Evolutionary conservation across 352 stramenopile genomes (phyloP).

Genomic region (Globisporangium parvum): DNA sequence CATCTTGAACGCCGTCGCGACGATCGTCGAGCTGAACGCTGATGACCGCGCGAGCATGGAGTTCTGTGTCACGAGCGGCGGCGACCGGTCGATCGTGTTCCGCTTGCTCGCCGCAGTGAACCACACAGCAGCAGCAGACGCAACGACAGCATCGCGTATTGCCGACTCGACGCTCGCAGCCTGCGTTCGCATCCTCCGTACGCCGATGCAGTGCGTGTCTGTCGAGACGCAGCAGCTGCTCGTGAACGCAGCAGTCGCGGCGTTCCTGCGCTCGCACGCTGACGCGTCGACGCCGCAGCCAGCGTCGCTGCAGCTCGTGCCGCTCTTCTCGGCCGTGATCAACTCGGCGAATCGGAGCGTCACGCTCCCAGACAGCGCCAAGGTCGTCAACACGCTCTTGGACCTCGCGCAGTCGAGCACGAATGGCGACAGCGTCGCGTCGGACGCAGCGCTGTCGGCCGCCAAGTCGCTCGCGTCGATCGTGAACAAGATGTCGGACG

Average conservation of each 20-base stretch:
- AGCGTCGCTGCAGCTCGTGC: slow-evolving; percentile 60
- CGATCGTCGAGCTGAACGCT: slow-evolving; percentile 77
- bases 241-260: slow-evolving; percentile 44
- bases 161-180: slow-evolving; percentile 37
- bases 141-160: slow-evolving; percentile 20
- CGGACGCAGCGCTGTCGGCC: slow-evolving; percentile 50
- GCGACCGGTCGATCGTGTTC: slow-evolving; percentile 45
- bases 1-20: slow-evolving; percentile 65
- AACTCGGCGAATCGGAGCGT: slow-evolving; percentile 64
- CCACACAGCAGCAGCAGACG: slow-evolving; percentile 45
- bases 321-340: slow-evolving; percentile 70
- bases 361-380: slow-evolving; percentile 47
- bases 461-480: slow-evolving; percentile 79
- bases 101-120: slow-evolving; percentile 52
- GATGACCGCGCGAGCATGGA: slow-evolving; percentile 73
- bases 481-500: slow-evolving; percentile 85
- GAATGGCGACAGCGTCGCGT: slow-evolving; percentile 19
- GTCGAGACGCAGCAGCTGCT: slow-evolving; percentile 55
- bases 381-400: slow-evolving; percentile 71
- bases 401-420: slow-evolving; percentile 57
- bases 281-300: slow-evolving; percentile 20
- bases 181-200: slow-evolving; percentile 59
- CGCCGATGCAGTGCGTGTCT: slow-evolving; percentile 74
- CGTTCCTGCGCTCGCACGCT: slow-evolving; percentile 49
- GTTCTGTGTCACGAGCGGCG: slow-evolving; percentile 46